phyloP scores from a whole-genome alignment of 2,329 filamentous ascomycete species.

The Alternaria consortialis region DNA sequence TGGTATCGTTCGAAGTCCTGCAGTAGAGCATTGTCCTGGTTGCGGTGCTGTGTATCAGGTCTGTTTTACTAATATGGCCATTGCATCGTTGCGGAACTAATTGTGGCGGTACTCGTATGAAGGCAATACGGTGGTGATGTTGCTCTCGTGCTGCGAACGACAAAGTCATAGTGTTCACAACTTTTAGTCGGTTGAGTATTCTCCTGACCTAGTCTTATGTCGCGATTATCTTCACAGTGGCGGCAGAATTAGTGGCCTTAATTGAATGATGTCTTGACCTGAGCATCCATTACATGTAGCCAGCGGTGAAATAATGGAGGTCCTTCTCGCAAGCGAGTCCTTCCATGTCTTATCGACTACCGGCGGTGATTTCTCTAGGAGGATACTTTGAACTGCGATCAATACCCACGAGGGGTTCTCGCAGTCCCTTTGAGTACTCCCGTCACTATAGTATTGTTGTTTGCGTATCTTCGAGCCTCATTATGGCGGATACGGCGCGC shows the following conservation, averaged over 20 bases:
- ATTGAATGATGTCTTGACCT: neutral
- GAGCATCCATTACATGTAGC: conserved; percentile 18
- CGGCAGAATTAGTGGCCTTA: neutral
- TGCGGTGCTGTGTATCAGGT: neutral
- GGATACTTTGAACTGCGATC: conserved; percentile 45
- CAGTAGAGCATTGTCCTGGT: neutral
- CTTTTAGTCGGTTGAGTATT: neutral
- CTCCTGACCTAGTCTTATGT: neutral
- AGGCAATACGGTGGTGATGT: neutral
- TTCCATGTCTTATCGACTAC: conserved; percentile 22
- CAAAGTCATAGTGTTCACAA: neutral
- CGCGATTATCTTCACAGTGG: neutral
- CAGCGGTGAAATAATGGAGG: conserved; percentile 21
- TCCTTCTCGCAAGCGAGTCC: conserved; percentile 27
- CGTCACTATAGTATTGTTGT: neutral
- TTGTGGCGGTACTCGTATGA: neutral
- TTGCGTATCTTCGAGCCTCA: neutral
- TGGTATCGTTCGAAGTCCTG: neutral
- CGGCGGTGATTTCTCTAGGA: conserved; percentile 28
- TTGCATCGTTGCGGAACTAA: neutral
- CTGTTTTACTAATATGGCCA: neutral
- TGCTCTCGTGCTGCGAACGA: neutral
- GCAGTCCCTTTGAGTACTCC: conserved; percentile 45
- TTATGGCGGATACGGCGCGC: neutral
- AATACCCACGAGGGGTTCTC: conserved; percentile 35